Conservation (phyloP, 2,329 filamentous ascomycete species). For the Trichoderma atroviride region DNA sequence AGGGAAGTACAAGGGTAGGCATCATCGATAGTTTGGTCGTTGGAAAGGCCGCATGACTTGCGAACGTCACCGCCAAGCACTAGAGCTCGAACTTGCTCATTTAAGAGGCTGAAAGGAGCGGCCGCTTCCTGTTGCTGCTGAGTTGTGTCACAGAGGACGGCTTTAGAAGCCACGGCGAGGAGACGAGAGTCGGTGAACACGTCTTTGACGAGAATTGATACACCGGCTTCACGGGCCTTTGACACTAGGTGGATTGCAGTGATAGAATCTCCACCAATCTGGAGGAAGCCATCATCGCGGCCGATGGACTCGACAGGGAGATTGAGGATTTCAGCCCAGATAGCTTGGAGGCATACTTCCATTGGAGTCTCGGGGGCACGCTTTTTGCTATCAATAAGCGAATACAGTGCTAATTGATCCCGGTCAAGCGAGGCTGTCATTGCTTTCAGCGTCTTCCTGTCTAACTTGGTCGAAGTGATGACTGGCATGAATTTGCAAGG, state of each 20-base stretch:
- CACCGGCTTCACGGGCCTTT: slow-evolving; percentile 18
- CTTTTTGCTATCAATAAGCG: background rate
- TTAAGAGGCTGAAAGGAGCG: slow-evolving; percentile 12
- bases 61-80: slow-evolving; percentile 8
- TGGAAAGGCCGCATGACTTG: background rate
- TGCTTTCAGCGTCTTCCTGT: slow-evolving; percentile 14
- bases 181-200: slow-evolving; percentile 29
- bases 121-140: background rate
- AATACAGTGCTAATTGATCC: background rate
- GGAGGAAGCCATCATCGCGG: slow-evolving; percentile 29
- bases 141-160: background rate
- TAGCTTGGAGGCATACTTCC: slow-evolving; percentile 29
- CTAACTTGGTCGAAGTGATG: slow-evolving; percentile 22
- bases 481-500: slow-evolving; percentile 44
- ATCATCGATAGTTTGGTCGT: slow-evolving; percentile 27
- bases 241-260: slow-evolving; percentile 27
- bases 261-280: slow-evolving; percentile 30
- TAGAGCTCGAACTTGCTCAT: background rate
- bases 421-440: background rate
- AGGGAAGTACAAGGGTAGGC: slow-evolving; percentile 33
- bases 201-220: slow-evolving; percentile 25
- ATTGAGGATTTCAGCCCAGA: slow-evolving; percentile 29
- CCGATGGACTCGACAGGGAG: slow-evolving; percentile 24
- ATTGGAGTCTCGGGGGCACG: slow-evolving; percentile 21
- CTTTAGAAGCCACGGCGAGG: slow-evolving; percentile 19